Evolutionary conservation across 257 asterid genomes (phyloP), one percentile per base, ranked within the genome.

Genomic region (Lithospermum erythrorhizon): DNA sequence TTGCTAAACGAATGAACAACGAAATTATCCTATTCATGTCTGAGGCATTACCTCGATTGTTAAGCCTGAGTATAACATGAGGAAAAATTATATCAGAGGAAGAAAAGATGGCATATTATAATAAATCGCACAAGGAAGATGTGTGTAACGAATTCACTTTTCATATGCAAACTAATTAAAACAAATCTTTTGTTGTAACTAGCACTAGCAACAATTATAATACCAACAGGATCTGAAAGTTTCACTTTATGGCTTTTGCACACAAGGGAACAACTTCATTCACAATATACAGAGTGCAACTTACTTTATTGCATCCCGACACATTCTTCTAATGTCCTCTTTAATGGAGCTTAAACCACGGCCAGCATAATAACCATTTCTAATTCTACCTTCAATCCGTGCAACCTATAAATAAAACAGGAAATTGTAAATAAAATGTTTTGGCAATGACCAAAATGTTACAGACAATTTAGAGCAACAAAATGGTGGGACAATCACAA

Each of bases 261-360:
- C 53, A 66, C 63, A 66, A 6, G 22, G 11, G 19, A 48, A 56
- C 52, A 37, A 47, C 7, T 55, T 19, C 21, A 62, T 51, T 27
- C 51, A 32, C 51, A 45, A 49, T 55, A 22, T 61, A 64, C 22
- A 3, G 21, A 57, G 47, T 7, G 61, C 52, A 56, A 78, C 95
- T 81, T 82, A 89, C 99, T 77, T 89, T 66, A 93, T 90, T 37
- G 96, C 98, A 68, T 86, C 96, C 67, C 82, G 79, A 66, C 99
- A 93, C 96, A 93, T 89, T 48, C 85, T 84, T 30, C 94, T 74
- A 62, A 93, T 86, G 75, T 93, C 97, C 54, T 86, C 99, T 73
- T 86, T 93, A 73, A 90, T 65, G 67, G 90, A 76, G 57, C 73
- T 89, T 77, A 89, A 77, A 65, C 99, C 99, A 65, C 90, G 95